These are phyloP conservation scores for Biscogniauxia marginata DNA, from an alignment of 2,329 filamentous ascomycete species.

Conservation along the genomic window DNA sequence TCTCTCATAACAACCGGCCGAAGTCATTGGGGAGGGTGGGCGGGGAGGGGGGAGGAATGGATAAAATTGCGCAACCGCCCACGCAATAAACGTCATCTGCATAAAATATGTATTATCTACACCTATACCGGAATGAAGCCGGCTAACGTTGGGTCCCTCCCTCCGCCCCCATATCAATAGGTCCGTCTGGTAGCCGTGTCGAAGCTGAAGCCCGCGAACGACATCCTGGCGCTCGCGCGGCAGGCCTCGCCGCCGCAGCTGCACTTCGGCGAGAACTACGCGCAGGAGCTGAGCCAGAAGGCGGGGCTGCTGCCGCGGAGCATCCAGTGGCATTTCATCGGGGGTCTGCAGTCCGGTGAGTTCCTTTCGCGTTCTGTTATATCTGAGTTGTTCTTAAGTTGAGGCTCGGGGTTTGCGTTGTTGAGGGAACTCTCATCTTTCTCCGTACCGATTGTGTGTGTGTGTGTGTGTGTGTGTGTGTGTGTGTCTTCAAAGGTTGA, in stretches of 20 bases:
- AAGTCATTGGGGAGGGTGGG: too few relatives aligned
- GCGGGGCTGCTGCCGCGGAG: constrained; percentile 71
- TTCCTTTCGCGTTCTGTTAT: neutral
- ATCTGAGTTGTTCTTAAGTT: too few relatives aligned
- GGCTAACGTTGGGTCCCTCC: too few relatives aligned
- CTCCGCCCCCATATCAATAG: constrained; percentile 44
- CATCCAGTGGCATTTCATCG: constrained; percentile 96
- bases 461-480: neutral
- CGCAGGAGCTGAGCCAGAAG: constrained; percentile 86
- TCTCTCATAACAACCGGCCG: too few relatives aligned
- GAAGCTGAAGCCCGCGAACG: constrained; percentile 90
- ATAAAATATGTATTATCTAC: too few relatives aligned
- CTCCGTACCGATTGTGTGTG: neutral
- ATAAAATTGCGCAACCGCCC: too few relatives aligned
- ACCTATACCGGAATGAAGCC: neutral
- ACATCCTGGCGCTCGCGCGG: constrained; percentile 81
- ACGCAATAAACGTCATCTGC: too few relatives aligned
- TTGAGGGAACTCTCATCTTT: too few relatives aligned
- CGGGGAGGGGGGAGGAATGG: too few relatives aligned
- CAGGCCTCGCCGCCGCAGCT: constrained; percentile 55
- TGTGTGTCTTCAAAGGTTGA: neutral
- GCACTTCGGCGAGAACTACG: constrained; percentile 97
- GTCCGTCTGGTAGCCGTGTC: constrained; percentile 91
- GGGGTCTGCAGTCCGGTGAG: constrained; percentile 76
- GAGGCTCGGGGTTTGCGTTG: neutral